phyloP scores from a whole-genome alignment of 2,329 filamentous ascomycete genomes.

The Aspergillus bombycis region DNA sequence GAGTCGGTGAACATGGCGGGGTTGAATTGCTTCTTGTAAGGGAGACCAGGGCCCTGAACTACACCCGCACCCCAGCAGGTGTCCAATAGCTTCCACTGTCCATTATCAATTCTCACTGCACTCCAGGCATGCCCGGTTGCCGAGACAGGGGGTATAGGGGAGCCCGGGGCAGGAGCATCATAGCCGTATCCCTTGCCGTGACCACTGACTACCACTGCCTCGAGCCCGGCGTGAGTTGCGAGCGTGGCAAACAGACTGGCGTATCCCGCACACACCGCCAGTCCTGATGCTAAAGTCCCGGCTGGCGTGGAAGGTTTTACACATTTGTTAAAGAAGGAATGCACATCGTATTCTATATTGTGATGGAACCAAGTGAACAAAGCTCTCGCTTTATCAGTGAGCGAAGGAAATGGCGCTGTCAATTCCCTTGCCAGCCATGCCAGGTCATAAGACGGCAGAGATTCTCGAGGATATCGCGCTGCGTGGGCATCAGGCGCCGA shows the following conservation, averaged over 20 bases:
- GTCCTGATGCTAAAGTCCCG: constrained; percentile 73
- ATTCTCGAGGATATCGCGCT: constrained; percentile 71
- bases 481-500: constrained; percentile 78
- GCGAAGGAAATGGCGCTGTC: constrained; percentile 76
- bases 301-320: constrained; percentile 70
- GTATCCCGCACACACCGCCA: constrained; percentile 91
- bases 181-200: constrained; percentile 88
- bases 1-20: constrained; percentile 62
- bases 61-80: constrained; percentile 89
- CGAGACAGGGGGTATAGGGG: constrained; percentile 66
- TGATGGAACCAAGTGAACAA: constrained; percentile 97
- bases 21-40: constrained; percentile 70
- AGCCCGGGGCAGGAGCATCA: constrained; percentile 62
- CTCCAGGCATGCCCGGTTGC: constrained; percentile 83
- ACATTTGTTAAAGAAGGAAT: constrained; percentile 74
- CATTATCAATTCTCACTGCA: constrained; percentile 81
- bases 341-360: constrained; percentile 84
- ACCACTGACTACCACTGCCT: constrained; percentile 73
- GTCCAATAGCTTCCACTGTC: constrained; percentile 89
- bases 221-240: constrained; percentile 76
- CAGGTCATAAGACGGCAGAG: constrained; percentile 69
- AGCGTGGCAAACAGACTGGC: constrained; percentile 80
- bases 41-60: constrained; percentile 56
- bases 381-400: constrained; percentile 86
- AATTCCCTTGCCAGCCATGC: constrained; percentile 77